These are phyloP conservation scores for Rosa hybrid DNA, from an alignment of 331 rosid genomes.

Conservation along the genomic window DNA sequence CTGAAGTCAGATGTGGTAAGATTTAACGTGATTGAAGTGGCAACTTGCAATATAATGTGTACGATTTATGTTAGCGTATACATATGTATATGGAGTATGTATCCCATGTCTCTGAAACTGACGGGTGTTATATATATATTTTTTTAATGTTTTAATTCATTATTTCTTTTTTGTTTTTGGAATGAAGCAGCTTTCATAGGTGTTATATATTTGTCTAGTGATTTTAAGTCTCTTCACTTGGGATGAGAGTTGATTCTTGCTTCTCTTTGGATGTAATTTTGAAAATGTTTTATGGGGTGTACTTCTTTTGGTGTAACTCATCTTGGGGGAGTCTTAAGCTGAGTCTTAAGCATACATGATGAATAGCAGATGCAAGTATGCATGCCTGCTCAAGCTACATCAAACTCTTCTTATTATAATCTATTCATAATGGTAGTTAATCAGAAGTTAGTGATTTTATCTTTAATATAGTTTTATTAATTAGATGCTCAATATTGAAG, in stretches of 20 bases:
- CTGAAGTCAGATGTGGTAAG: conserved; percentile 80
- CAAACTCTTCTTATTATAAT: neutral
- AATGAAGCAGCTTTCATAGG: neutral
- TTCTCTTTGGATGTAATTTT: neutral
- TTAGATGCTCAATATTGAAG: neutral
- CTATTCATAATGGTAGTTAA: neutral
- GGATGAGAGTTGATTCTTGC: neutral
- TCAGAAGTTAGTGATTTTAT: neutral
- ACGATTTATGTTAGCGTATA: conserved; percentile 1
- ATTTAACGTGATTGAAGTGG: conserved; percentile 15
- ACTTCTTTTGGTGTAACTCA: neutral
- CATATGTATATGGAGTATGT: neutral
- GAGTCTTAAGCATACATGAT: neutral
- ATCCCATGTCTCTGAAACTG: neutral
- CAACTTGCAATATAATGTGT: neutral
- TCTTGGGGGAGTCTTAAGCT: neutral
- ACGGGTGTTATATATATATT: no score
- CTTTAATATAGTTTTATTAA: neutral
- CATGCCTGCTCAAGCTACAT: neutral
- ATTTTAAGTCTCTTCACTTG: neutral
- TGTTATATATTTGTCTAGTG: neutral
- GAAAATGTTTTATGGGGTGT: neutral
- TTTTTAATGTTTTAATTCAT: neutral
- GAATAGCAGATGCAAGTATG: neutral
- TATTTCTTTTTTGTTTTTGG: neutral